A percentile compares a stretch with the other conserved stretches of the same genome.
Conservation (phyloP, 2,329 filamentous ascomycete genomes). For the Talaromyces sp. region DNA sequence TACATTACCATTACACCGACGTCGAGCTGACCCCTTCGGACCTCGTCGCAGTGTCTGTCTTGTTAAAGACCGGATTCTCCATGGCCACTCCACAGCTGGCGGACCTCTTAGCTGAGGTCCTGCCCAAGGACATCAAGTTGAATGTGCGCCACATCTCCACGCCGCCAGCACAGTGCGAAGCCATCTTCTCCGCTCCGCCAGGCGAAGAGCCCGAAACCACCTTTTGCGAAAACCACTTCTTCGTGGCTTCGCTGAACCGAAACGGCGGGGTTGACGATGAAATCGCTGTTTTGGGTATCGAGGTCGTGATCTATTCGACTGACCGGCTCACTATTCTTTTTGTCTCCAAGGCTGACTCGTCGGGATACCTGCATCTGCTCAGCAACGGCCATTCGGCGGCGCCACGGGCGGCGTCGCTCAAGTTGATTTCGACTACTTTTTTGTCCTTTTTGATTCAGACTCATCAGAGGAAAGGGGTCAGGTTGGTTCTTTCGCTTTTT, state of each 20-base stretch:
- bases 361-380: conserved; percentile 71
- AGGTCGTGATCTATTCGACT: conserved; percentile 83
- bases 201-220: conserved; percentile 68
- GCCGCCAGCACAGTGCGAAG: conserved; percentile 65
- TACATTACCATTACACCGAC: background rate
- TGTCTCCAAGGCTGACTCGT: conserved; percentile 95
- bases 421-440: conserved; percentile 68
- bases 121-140: conserved; percentile 54
- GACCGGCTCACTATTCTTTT: conserved; percentile 78
- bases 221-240: conserved; percentile 79
- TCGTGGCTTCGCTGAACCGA: conserved; percentile 50
- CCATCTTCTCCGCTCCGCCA: conserved; percentile 75
- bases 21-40: background rate
- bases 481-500: conserved; percentile 80
- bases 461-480: conserved; percentile 58
- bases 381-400: conserved; percentile 23
- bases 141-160: conserved; percentile 83
- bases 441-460: conserved; percentile 67
- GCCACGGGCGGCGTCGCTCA: conserved; percentile 62
- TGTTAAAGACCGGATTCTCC: background rate
- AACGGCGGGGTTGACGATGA: conserved; percentile 30
- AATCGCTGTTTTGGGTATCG: conserved; percentile 75
- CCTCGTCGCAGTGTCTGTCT: background rate
- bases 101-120: conserved; percentile 46
- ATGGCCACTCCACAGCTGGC: conserved; percentile 32